Evolutionary conservation across 345 rosid genomes (phyloP).

Genomic region (Salix brachista): DNA sequence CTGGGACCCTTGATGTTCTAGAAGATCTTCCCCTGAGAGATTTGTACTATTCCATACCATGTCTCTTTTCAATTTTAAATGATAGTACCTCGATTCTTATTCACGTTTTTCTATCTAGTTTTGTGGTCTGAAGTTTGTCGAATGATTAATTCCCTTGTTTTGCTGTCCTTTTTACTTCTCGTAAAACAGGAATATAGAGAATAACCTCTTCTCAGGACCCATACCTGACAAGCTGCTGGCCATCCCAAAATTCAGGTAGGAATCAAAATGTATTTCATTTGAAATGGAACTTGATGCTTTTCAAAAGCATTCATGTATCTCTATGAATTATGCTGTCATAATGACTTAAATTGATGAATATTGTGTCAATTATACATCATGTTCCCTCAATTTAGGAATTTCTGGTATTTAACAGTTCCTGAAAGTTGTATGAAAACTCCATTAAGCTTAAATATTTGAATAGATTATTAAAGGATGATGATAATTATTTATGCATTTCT

Average conservation of each 20-base stretch:
- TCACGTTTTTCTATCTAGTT: background rate
- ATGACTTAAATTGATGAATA: background rate
- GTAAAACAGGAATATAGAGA: slow-evolving; percentile 75
- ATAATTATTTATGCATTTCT: background rate
- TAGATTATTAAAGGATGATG: slow-evolving; percentile 5
- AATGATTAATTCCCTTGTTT: slow-evolving; percentile 1
- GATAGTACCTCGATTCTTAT: background rate
- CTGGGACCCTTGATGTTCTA: slow-evolving; percentile 82
- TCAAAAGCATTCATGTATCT: background rate
- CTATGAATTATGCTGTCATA: background rate
- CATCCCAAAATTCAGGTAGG: slow-evolving; percentile 73
- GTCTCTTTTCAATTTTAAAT: slow-evolving; percentile 12
- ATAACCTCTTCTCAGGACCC: slow-evolving; percentile 81
- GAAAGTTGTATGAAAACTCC: background rate
- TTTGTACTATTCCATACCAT: slow-evolving; percentile 53
- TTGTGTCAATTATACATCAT: background rate
- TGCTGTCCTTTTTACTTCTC: background rate
- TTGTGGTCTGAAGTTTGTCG: background rate
- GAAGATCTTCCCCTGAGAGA: slow-evolving; percentile 80
- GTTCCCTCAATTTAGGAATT: background rate
- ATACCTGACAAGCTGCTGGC: slow-evolving; percentile 71
- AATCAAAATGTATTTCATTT: background rate
- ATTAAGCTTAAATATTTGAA: background rate
- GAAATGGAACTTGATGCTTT: background rate
- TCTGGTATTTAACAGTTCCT: background rate